Evolutionary conservation across 495 filamentous ascomycete genomes (phyloP).

Genomic region (Hypoxylon fragiforme): DNA sequence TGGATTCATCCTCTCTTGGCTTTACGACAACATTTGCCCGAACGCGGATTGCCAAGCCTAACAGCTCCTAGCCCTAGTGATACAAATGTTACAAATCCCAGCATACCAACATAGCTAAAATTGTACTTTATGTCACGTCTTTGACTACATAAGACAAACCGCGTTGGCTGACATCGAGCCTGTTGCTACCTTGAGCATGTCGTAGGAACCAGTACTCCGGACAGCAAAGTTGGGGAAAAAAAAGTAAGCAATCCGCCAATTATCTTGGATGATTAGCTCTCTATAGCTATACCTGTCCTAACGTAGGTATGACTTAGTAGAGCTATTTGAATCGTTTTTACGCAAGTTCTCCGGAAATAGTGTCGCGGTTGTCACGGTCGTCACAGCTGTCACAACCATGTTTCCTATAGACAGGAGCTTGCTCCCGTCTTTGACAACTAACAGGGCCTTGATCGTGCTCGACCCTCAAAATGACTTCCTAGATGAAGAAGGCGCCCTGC

Average conservation of each 20-base stretch:
- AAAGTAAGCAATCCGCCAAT: slow-evolving; percentile 12
- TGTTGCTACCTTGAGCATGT: slow-evolving; percentile 19
- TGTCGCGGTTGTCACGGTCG: too few relatives aligned
- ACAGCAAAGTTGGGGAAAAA: neutral
- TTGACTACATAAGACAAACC: slow-evolving; percentile 8
- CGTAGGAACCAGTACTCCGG: slow-evolving; percentile 11
- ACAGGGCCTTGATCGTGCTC: slow-evolving; percentile 81
- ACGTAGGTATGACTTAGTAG: slow-evolving; percentile 8
- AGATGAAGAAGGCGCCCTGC: slow-evolving; percentile 66
- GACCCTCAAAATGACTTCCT: slow-evolving; percentile 95
- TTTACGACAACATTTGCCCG: slow-evolving; percentile 19
- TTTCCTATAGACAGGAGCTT: slow-evolving; percentile 52
- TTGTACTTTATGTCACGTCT: slow-evolving; percentile 19
- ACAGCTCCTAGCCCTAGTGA: slow-evolving; percentile 16
- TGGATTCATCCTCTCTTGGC: slow-evolving; percentile 22
- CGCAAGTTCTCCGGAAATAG: too few relatives aligned
- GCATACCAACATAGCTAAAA: slow-evolving; percentile 17
- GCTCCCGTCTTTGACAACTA: slow-evolving; percentile 60
- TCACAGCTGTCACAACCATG: slow-evolving; percentile 37
- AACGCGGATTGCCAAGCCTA: slow-evolving; percentile 26
- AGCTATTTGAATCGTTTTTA: too few relatives aligned
- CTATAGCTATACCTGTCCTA: slow-evolving; percentile 1
- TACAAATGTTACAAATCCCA: slow-evolving; percentile 13
- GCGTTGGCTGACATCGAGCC: slow-evolving; percentile 7
- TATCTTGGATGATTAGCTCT: neutral